These are phyloP conservation scores for Apiospora sp. DNA, from an alignment of 2,329 filamentous ascomycete species.

Conservation along the genomic window DNA sequence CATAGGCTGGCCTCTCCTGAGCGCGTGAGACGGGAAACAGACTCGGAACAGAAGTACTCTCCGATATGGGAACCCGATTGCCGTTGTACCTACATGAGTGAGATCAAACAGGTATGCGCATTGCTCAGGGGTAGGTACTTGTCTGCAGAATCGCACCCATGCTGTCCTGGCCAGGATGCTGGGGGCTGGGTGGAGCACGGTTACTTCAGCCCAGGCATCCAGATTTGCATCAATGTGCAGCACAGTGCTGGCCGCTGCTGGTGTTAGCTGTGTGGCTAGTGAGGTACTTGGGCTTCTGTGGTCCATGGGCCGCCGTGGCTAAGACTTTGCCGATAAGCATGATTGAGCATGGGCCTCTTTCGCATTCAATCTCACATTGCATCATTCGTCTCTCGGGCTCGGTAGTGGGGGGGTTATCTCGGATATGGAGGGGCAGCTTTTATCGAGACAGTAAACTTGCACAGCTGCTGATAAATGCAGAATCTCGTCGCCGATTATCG, in stretches of 20 bases:
- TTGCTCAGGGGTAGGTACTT: constrained; percentile 18
- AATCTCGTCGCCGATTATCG: constrained; percentile 20
- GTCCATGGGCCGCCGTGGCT: background rate
- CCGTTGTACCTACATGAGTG: background rate
- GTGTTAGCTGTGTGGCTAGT: background rate
- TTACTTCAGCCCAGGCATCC: constrained; percentile 6
- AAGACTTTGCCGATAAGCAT: background rate
- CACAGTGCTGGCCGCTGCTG: background rate
- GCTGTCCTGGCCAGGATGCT: constrained; percentile 2
- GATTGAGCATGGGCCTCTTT: background rate
- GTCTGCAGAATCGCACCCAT: constrained; percentile 10
- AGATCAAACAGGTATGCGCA: constrained; percentile 9
- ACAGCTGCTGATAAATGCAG: constrained; percentile 25
- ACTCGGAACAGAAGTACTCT: constrained; percentile 14
- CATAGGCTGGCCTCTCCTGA: background rate
- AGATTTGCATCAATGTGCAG: constrained; percentile 2
- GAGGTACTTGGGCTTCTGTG: background rate
- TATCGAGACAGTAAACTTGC: background rate
- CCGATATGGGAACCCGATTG: background rate
- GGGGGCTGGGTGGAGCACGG: background rate
- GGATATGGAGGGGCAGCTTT: constrained; percentile 18
- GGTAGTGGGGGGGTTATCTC: constrained; percentile 10
- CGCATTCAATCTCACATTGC: background rate
- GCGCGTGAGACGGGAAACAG: background rate
- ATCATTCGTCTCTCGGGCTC: background rate